Base-by-base conservation (phyloP, 2,329 filamentous ascomycete species). In the Colletotrichum australisinense region DNA sequence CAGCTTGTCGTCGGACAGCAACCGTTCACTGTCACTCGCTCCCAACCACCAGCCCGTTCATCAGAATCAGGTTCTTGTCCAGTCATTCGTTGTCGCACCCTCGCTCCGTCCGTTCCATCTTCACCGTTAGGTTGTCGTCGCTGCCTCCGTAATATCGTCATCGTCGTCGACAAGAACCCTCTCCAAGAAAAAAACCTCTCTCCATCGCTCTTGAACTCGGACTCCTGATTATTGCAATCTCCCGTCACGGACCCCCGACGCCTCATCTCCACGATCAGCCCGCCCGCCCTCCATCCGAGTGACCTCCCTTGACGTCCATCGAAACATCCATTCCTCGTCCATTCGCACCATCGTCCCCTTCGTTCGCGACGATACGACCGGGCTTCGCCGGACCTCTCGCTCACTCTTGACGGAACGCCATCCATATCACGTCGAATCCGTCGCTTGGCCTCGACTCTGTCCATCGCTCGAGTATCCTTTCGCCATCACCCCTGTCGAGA, bases 11-110 rank as follows among this genome's bases (percentile, higher is more conserved):
- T 74, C 63, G 72, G 69, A 62, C 72, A 72, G 72, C 72, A 74
- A 74, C 70, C 70, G 60, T 55, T 56, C 70, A 55, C 70, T 42
- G 60, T 70, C 72, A 63, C 72, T 72, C 69, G 69, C 73, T 74
- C 71, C 28, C 57, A 58, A 35, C 59, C 30, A 35, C 64, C 63
- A 8, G 26, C 26, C n/a, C 16, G 38, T n/a, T 24, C 30, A 22
- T 63, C 26, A 38, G 49, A 19, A 30, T 55, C 52, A 24, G 49
- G 35, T 72, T 58, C 22, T 30, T 63, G 65, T 59, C 66, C 55
- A 67, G 69, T 64, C 72, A 26, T 63, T 74, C 63, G 72, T 68
- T 74, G 57, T 63, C 69, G 59, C 42, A 74, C 72, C 56, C 55
- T 74, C 72, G 68, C 69, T 74, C 71, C 70, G 57, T 69, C 71